Conservation (phyloP, 2,329 filamentous ascomycete genomes). For the Claviceps pusilla region DNA sequence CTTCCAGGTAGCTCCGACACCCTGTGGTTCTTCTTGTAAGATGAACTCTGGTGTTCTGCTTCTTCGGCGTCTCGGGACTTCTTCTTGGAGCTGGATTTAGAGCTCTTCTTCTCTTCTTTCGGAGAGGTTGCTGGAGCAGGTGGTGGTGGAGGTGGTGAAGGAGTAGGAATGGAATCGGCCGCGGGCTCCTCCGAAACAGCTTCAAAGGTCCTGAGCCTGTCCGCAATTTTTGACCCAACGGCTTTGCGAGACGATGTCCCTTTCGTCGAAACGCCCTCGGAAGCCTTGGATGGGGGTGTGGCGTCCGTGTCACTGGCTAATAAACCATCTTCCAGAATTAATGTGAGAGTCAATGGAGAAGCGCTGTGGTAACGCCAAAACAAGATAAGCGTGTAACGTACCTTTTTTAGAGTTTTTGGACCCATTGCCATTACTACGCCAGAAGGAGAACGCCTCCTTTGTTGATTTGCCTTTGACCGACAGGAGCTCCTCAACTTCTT, state of each 20-base stretch:
- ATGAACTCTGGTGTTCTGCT: slow-evolving; percentile 15
- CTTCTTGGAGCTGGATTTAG: slow-evolving; percentile 28
- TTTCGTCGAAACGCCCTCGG: slow-evolving; percentile 26
- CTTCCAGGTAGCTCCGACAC: slow-evolving; percentile 29
- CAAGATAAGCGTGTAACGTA: slow-evolving; percentile 10
- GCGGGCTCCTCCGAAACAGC: slow-evolving; percentile 21
- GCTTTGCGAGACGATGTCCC: slow-evolving; percentile 27
- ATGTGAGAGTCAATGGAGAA: slow-evolving; percentile 28
- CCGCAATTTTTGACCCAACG: slow-evolving; percentile 37
- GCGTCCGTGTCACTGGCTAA: slow-evolving; percentile 23
- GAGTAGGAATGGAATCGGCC: slow-evolving; percentile 21
- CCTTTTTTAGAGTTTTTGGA: slow-evolving; percentile 30
- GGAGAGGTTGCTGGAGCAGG: slow-evolving; percentile 21
- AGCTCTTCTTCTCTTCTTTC: slow-evolving; percentile 9
- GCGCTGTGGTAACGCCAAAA: slow-evolving; percentile 9
- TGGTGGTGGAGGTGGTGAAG: slow-evolving; percentile 27
- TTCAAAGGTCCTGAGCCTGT: slow-evolving; percentile 43
- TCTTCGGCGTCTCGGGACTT: slow-evolving; percentile 22
- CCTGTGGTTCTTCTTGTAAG: slow-evolving; percentile 18
- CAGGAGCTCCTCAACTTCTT: slow-evolving; percentile 30
- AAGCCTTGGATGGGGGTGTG: slow-evolving; percentile 22
- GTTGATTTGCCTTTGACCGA: slow-evolving; percentile 18
- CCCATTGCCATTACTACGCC: slow-evolving; percentile 29
- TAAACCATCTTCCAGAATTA: slow-evolving; percentile 28
- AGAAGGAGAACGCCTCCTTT: slow-evolving; percentile 39